Evolutionary conservation across 371 early-diverging fungal genomes (phyloP).

Genomic region (Mortierella sp.): DNA sequence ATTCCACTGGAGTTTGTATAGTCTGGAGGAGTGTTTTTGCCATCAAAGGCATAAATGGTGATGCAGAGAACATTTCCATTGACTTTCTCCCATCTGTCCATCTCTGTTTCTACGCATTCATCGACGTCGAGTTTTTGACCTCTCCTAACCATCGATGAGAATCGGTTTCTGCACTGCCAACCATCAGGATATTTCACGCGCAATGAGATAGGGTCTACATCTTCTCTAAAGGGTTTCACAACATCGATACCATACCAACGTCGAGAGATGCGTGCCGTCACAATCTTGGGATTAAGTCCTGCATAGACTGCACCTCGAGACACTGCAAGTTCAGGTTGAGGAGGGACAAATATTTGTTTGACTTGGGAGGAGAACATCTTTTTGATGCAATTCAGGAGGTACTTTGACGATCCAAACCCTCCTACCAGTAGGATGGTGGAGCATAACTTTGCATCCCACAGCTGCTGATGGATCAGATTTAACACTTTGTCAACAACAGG

Average conservation of each 20-base stretch:
- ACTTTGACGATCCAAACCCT: slow-evolving; percentile 61
- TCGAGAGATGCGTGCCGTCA: slow-evolving; percentile 28
- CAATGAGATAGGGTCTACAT: slow-evolving; percentile 53
- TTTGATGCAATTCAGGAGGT: slow-evolving; percentile 50
- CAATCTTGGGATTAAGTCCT: slow-evolving; percentile 26
- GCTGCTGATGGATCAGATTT: slow-evolving; percentile 54
- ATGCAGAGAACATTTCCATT: not conserved
- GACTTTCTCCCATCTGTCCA: too few species aligned
- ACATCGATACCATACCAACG: slow-evolving; percentile 31
- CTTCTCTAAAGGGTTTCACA: not conserved
- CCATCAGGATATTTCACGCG: too few species aligned
- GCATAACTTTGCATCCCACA: slow-evolving; percentile 35
- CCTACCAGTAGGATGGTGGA: slow-evolving; percentile 60
- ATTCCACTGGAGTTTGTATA: not conserved
- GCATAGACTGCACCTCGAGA: slow-evolving; percentile 36
- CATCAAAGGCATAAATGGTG: slow-evolving; percentile 26
- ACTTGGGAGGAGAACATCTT: slow-evolving; percentile 36
- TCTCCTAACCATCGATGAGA: not conserved
- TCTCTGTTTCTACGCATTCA: too few species aligned
- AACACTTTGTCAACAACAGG: slow-evolving; percentile 61
- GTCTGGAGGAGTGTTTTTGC: slow-evolving; percentile 17
- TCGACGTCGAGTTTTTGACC: slow-evolving; percentile 21
- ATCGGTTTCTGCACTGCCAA: too few species aligned
- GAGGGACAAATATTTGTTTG: slow-evolving; percentile 19
- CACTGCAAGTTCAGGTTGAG: slow-evolving; percentile 30